Conservation (phyloP, 495 filamentous ascomycete genomes). For the Aspergillus cristatus region DNA sequence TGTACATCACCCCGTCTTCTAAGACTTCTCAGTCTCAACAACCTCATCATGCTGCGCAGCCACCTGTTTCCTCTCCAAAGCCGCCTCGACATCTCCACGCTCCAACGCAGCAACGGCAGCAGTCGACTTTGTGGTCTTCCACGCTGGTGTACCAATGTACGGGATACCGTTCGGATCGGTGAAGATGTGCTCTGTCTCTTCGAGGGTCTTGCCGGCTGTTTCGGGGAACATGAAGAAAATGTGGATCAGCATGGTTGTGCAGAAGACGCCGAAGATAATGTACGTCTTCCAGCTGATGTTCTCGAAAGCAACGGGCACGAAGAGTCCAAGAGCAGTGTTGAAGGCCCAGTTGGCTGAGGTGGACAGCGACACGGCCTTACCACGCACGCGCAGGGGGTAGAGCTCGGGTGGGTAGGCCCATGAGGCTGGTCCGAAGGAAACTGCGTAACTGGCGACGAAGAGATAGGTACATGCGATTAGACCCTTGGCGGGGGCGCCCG, state of each 20-base stretch:
- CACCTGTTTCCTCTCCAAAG: too few relatives aligned
- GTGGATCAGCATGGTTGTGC: slow-evolving; percentile 57
- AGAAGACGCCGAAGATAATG: slow-evolving; percentile 68
- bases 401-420: slow-evolving; percentile 62
- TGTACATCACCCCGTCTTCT: too few relatives aligned
- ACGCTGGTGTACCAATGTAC: slow-evolving; percentile 57
- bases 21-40: too few relatives aligned
- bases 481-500: slow-evolving; percentile 37
- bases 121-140: slow-evolving; percentile 43
- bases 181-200: slow-evolving; percentile 65
- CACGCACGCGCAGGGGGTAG: slow-evolving; percentile 53
- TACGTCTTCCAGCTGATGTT: slow-evolving; percentile 67
- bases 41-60: too few relatives aligned
- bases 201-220: slow-evolving; percentile 70
- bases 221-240: slow-evolving; percentile 77
- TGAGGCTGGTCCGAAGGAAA: slow-evolving; percentile 53
- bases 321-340: slow-evolving; percentile 70
- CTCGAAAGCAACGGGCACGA: slow-evolving; percentile 59
- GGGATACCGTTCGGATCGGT: slow-evolving; percentile 50
- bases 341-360: slow-evolving; percentile 69
- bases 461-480: slow-evolving; percentile 59
- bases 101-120: slow-evolving; percentile 1
- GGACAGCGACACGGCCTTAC: slow-evolving; percentile 55
- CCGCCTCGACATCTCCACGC: slow-evolving; percentile 2
- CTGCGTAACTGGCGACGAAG: slow-evolving; percentile 50